Evolutionary conservation across 352 stramenopile species (phyloP).

Genomic region (Pythium utonaiense): DNA sequence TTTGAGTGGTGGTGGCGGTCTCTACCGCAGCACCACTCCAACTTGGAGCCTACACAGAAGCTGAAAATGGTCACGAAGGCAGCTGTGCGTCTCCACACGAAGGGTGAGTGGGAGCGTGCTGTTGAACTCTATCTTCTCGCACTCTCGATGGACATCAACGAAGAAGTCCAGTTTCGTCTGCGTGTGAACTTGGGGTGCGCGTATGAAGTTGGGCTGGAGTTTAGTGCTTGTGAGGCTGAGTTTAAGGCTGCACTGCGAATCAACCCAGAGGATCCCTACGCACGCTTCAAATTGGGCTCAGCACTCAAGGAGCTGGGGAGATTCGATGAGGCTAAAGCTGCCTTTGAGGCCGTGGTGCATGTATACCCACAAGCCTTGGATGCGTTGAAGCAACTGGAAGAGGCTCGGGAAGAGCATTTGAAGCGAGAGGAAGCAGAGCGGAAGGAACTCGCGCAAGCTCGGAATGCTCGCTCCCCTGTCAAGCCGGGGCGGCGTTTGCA

Average conservation of each 20-base stretch:
- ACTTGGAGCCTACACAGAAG: slow-evolving; percentile 61
- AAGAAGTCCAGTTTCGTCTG: slow-evolving; percentile 58
- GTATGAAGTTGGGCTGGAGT: slow-evolving; percentile 41
- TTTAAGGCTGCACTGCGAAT: slow-evolving; percentile 45
- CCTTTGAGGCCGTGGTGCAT: slow-evolving; percentile 38
- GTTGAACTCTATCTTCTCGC: slow-evolving; percentile 70
- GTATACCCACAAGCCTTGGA: slow-evolving; percentile 50
- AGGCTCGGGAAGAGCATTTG: slow-evolving; percentile 17
- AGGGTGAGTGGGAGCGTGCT: slow-evolving; percentile 54
- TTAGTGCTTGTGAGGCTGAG: slow-evolving; percentile 31
- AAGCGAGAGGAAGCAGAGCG: slow-evolving; percentile 26
- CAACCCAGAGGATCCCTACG: slow-evolving; percentile 45
- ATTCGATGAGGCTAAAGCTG: slow-evolving; percentile 39
- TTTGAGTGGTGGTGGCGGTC: slow-evolving; percentile 85
- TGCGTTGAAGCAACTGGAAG: slow-evolving; percentile 37
- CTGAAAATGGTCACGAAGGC: slow-evolving; percentile 80
- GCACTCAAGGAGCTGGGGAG: slow-evolving; percentile 31
- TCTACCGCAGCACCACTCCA: slow-evolving; percentile 55
- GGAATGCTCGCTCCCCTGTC: slow-evolving; percentile 13
- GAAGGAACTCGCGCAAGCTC: slow-evolving; percentile 26
- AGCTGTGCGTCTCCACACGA: slow-evolving; percentile 60
- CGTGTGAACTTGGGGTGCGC: slow-evolving; percentile 68
- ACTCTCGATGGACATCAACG: slow-evolving; percentile 47
- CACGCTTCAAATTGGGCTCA: slow-evolving; percentile 57
- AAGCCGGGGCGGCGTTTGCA: slow-evolving; percentile 14